Percentiles rank a stretch among this genome's conserved stretches.
phyloP scores from a whole-genome alignment of 129 eudicot genomes.

The Apium graveolens region DNA sequence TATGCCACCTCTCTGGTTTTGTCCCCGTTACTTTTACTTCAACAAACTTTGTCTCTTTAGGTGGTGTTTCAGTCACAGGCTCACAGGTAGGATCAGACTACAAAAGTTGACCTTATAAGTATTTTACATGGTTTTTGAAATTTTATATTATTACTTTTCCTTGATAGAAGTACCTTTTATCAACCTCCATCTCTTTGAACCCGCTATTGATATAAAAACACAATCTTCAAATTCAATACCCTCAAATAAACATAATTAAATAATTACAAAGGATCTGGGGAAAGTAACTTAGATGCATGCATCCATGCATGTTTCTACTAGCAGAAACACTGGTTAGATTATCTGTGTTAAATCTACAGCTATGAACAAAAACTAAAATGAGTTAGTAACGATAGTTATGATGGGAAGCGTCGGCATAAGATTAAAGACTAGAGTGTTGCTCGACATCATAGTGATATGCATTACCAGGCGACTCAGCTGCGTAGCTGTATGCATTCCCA shows the following conservation, averaged over 20 bases:
- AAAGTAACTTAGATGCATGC: neutral
- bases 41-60: too few relatives aligned
- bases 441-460: slow-evolving; percentile 29
- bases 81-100: too few relatives aligned
- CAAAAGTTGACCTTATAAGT: too few relatives aligned
- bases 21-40: too few relatives aligned
- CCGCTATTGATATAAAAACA: neutral
- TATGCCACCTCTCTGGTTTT: too few relatives aligned
- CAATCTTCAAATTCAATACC: neutral
- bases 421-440: slow-evolving; percentile 17
- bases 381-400: slow-evolving; percentile 38
- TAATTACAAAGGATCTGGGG: neutral
- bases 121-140: too few relatives aligned
- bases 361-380: neutral
- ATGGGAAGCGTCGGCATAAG: slow-evolving; percentile 31
- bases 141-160: too few relatives aligned
- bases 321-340: slow-evolving; percentile 3
- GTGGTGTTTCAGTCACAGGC: too few relatives aligned
- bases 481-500: slow-evolving; percentile 30
- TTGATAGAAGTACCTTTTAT: too few relatives aligned
- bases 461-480: slow-evolving; percentile 29
- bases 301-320: neutral
- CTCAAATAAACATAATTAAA: neutral
- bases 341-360: neutral
- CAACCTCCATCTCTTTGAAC: neutral